Conservation (phyloP, 23 red algal species). For the Chondrus crispus region DNA sequence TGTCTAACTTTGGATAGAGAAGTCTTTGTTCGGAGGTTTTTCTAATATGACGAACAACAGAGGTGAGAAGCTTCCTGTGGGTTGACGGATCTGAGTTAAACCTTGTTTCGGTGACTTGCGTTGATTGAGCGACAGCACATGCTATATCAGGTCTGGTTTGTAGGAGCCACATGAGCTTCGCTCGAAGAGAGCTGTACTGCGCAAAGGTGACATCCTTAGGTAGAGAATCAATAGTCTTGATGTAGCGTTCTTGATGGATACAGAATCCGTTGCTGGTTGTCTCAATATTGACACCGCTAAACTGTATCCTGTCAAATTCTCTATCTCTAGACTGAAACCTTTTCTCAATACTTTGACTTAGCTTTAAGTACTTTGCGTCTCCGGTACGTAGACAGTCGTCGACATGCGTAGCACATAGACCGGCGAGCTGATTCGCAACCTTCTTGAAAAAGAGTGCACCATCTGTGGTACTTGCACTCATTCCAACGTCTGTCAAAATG, state of each 20-base stretch:
- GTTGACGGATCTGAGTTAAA: background rate
- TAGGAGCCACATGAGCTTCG: background rate
- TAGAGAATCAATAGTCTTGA: too few species aligned
- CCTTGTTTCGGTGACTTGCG: background rate
- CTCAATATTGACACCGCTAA: background rate
- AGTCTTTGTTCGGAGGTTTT: background rate
- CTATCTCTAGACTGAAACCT: constrained; percentile 9
- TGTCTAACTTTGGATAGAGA: background rate
- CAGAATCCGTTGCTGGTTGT: background rate
- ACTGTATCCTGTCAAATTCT: background rate
- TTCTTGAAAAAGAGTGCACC: background rate
- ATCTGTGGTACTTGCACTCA: background rate
- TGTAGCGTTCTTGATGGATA: too few species aligned
- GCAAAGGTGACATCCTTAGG: too few species aligned
- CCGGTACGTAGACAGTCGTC: constrained; percentile 34
- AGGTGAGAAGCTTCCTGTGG: background rate
- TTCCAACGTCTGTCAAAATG: background rate
- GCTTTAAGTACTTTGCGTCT: background rate
- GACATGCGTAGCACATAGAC: constrained; percentile 9
- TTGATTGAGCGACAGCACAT: background rate
- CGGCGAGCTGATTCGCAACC: background rate
- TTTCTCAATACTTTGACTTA: background rate
- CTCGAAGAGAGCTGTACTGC: background rate
- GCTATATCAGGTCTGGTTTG: background rate
- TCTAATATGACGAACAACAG: background rate